Conservation (phyloP, 306 rosid genomes). For the Purshia tridentata region DNA sequence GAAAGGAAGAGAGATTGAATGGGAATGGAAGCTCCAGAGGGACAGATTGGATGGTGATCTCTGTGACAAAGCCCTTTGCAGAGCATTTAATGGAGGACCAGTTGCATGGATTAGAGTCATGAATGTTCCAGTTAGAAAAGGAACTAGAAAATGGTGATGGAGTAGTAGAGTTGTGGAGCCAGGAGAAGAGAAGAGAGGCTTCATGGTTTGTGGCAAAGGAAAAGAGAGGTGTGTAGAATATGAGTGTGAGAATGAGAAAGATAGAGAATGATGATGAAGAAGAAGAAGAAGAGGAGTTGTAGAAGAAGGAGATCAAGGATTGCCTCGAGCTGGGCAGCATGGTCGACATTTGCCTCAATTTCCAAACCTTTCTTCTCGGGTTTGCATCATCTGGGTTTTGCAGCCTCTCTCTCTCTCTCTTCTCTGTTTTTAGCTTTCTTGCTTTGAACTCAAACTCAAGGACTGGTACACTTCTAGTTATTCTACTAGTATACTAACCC, state of each 20-base stretch:
- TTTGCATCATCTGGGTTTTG: slow-evolving; percentile 46
- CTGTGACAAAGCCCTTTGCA: slow-evolving; percentile 52
- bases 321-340: slow-evolving; percentile 50
- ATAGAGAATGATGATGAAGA: slow-evolving; percentile 19
- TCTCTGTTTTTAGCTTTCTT: slow-evolving; percentile 36
- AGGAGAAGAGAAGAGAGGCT: slow-evolving; percentile 68
- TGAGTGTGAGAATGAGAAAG: slow-evolving; percentile 19
- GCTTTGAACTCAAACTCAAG: slow-evolving; percentile 43
- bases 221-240: slow-evolving; percentile 33
- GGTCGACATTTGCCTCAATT: slow-evolving; percentile 57
- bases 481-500: slow-evolving; percentile 15
- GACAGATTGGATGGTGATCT: slow-evolving; percentile 58
- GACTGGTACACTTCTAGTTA: background rate
- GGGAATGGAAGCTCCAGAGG: slow-evolving; percentile 69
- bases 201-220: slow-evolving; percentile 59
- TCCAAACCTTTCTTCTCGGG: slow-evolving; percentile 56
- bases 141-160: slow-evolving; percentile 33
- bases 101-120: slow-evolving; percentile 68
- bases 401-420: slow-evolving; percentile 24
- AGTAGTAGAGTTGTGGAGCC: slow-evolving; percentile 62
- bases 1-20: slow-evolving; percentile 64
- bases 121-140: slow-evolving; percentile 69
- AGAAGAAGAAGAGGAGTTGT: slow-evolving; percentile 11
- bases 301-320: slow-evolving; percentile 19
- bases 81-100: slow-evolving; percentile 89